Evolutionary conservation across 805 yeast species (phyloP), one percentile per base, ranked within the genome.

Genomic region (Lipomyces spencermartinsiae): DNA sequence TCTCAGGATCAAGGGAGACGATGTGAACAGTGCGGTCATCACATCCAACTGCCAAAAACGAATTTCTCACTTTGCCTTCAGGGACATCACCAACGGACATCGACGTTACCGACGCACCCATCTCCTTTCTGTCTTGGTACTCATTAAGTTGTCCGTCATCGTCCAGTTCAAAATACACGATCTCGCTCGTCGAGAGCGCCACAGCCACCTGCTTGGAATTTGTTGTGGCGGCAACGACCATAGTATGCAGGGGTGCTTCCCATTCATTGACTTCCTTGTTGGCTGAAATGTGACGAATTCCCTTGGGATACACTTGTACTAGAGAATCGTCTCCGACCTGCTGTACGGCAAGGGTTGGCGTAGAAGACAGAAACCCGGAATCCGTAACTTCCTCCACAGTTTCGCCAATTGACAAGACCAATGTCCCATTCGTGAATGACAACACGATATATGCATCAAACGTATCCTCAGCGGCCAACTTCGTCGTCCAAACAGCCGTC

Each of bases 151-250:
- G 83, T 1, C 71, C 72, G 34, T 82, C 83, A 10, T 84, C 84
- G 71, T 87, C 91, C 35, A 88, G 80, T 77, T 94, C 98, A 77
- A 95, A 94, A 78, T 94, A 94, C 2, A 89, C 88, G 2, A 94
- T 73, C 65, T 90, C 93, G 64, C 87, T 82, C 74, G 89, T 91
- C 1, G 95, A 88, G 3, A 95, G 78, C 0, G 88, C 92, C 4
- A 94, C 73, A 0, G 85, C 86, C 0, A 93, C 80, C 77, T 95
- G 98, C 1, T 84, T 82, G 31, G 83, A 80, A 19, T 92, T 91
- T 2, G 89, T 78, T 0, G 91, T 76, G 0, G 92, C 89, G n/a
- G 81, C 79, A 0, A 84, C 74, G 53, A 95, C 83, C 31, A 84
- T 81, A 25, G 88, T 85, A 1, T 95, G 97, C 0, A 89, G 87